Base-by-base conservation (phyloP, 2,329 filamentous ascomycete genomes). In the Xylariomycetidae sp. region DNA sequence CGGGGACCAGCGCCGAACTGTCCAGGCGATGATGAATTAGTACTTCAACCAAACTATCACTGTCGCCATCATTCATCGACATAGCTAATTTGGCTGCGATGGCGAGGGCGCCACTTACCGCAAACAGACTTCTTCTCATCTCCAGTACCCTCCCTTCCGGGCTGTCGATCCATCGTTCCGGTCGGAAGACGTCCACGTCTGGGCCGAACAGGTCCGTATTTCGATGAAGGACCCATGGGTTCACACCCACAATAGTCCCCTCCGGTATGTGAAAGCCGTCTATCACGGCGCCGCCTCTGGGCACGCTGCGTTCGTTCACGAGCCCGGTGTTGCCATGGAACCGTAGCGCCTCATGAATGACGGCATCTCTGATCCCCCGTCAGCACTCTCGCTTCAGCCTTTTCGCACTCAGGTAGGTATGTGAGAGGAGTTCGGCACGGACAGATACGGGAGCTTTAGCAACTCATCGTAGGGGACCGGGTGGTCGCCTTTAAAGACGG, bases 241-340 rank as follows among this genome's bases (percentile, higher is more conserved):
- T 17, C 23, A 46, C 51, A 3, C 46, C 49, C 4, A 51, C 44
- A 22, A 25, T 50, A 4, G 48, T 51, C 6, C 46, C 46, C 25
- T 40, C 43, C 3, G 48, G 45, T 25, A 51, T 48, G 34, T 38
- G 42, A 41, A 45, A 47, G 19, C 46, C 46, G 6, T 46, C 45
- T 16, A 50, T 42, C n/a, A 36, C 37, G 25, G 22, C 45, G n/a
- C 48, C 48, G 13, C 48, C 46, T 3, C 20, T 32, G 6, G 48
- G 48, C 11, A 51, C 41, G 5, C 38, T 23, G 11, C 48, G 43
- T 18, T 51, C 48, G 32, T 4, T 29, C 19, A 6, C 37, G 37
- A 37, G 14, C 2, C 33, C 34, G n/a, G 20, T 13, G 18, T 23
- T 22, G 18, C 17, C 15, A 10, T 36, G 17, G 17, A 34, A 23